These are phyloP conservation scores for Pythium folliculosum DNA, from an alignment of 352 stramenopile species.

Conservation along the genomic window DNA sequence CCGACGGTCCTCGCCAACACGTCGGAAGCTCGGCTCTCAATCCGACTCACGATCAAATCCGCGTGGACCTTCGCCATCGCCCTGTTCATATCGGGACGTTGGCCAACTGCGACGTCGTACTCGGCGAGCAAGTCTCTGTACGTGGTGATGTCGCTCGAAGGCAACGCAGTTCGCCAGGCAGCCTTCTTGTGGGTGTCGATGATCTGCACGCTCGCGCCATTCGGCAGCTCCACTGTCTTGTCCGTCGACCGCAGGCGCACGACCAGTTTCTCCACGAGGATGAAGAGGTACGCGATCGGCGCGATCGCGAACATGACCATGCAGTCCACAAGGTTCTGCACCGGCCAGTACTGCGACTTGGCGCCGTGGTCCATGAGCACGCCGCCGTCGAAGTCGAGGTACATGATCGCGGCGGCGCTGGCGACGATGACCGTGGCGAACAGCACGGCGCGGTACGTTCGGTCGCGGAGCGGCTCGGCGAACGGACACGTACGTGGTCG, in stretches of 20 bases:
- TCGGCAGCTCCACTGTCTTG: neutral
- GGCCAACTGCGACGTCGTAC: conserved; percentile 21
- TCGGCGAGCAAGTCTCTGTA: conserved; percentile 24
- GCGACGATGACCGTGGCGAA: conserved; percentile 26
- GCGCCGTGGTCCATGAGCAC: conserved; percentile 26
- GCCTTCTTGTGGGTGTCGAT: neutral
- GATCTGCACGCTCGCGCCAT: neutral
- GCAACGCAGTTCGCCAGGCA: neutral
- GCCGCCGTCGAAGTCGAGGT: conserved; percentile 33
- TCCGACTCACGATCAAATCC: conserved; percentile 2
- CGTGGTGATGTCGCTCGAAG: conserved; percentile 4
- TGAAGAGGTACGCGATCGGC: conserved; percentile 21
- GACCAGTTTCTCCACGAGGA: conserved; percentile 14
- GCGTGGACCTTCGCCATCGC: conserved; percentile 10
- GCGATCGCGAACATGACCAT: conserved; percentile 30
- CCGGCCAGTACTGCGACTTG: conserved; percentile 38
- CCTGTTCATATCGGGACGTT: conserved; percentile 16
- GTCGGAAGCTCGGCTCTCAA: neutral
- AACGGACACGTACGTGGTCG: conserved; percentile 21
- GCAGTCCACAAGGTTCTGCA: conserved; percentile 35
- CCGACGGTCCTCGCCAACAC: conserved; percentile 7
- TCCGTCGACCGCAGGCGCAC: neutral
- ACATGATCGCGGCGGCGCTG: conserved; percentile 9
- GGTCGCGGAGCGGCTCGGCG: conserved; percentile 26
- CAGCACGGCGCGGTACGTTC: conserved; percentile 25